Conservation (phyloP, 1,284 basidiomycete genomes). For the Puccinia coronata region DNA sequence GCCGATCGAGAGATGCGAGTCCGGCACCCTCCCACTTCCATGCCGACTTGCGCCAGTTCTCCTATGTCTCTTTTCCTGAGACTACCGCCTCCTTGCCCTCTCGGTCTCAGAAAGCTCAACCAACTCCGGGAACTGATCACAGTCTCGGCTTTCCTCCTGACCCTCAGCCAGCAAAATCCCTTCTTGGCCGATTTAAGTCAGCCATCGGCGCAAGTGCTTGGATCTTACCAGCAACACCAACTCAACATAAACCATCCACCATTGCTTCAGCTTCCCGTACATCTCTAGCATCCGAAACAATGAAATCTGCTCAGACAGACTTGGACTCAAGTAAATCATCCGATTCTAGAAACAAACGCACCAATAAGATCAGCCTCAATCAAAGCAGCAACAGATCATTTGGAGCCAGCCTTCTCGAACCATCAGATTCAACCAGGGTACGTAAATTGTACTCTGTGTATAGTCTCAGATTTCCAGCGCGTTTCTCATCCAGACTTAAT, state of each 20-base stretch:
- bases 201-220: constrained; percentile 45
- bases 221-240: constrained; percentile 32
- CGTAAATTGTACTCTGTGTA: background rate
- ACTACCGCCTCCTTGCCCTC: background rate
- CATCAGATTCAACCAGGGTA: constrained; percentile 2
- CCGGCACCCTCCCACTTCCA: constrained; percentile 9
- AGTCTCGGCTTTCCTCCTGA: background rate
- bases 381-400: constrained; percentile 4
- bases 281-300: background rate
- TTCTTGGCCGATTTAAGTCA: constrained; percentile 43
- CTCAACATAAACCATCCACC: constrained; percentile 21
- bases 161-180: constrained; percentile 13
- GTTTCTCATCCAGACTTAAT: background rate
- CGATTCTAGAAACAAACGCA: background rate
- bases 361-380: background rate
- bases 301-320: constrained; percentile 1
- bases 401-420: constrained; percentile 4
- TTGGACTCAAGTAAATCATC: background rate
- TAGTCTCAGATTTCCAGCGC: background rate
- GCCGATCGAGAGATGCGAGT: constrained; percentile 28
- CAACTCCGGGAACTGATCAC: constrained; percentile 6
- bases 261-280: constrained; percentile 20
- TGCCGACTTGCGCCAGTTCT: constrained; percentile 12
- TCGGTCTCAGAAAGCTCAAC: background rate
- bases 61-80: constrained; percentile 43